Evolutionary conservation across 805 yeast species (phyloP).

Genomic region (Alloascoidea africana): DNA sequence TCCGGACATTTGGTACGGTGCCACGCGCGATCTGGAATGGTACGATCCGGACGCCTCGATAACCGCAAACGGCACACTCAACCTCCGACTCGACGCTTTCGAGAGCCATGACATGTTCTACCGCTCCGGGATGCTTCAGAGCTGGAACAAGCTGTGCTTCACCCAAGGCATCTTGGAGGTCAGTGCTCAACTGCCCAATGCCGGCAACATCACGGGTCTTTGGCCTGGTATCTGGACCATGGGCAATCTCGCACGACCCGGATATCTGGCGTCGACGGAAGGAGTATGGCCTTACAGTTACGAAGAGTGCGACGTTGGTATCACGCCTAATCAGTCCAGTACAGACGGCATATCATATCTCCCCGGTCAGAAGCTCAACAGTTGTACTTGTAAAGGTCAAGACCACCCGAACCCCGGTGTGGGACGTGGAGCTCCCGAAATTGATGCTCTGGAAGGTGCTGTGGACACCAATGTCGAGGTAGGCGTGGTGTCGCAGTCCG

Average conservation of each 20-base stretch:
- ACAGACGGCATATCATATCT: conserved; percentile 78
- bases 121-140: conserved; percentile 83
- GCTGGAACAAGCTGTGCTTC: conserved; percentile 86
- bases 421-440: conserved; percentile 94
- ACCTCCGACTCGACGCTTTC: conserved; percentile 66
- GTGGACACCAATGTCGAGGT: conserved; percentile 30
- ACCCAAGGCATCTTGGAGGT: conserved; percentile 73
- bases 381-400: conserved; percentile 70
- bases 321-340: conserved; percentile 85
- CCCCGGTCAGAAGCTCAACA: conserved; percentile 68
- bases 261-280: conserved; percentile 73
- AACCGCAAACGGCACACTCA: conserved; percentile 59
- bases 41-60: conserved; percentile 83
- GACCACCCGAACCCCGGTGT: conserved; percentile 79
- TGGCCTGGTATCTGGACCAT: conserved; percentile 97
- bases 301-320: conserved; percentile 82
- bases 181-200: conserved; percentile 65
- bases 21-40: conserved; percentile 89
- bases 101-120: conserved; percentile 65
- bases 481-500: conserved; percentile 82
- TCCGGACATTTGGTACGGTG: conserved; percentile 69
- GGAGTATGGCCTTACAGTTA: conserved; percentile 95
- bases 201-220: conserved; percentile 63
- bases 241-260: conserved; percentile 90
- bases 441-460: conserved; percentile 83